Conservation (phyloP, 345 rosid genomes). For the Carallia pectinifolia region DNA sequence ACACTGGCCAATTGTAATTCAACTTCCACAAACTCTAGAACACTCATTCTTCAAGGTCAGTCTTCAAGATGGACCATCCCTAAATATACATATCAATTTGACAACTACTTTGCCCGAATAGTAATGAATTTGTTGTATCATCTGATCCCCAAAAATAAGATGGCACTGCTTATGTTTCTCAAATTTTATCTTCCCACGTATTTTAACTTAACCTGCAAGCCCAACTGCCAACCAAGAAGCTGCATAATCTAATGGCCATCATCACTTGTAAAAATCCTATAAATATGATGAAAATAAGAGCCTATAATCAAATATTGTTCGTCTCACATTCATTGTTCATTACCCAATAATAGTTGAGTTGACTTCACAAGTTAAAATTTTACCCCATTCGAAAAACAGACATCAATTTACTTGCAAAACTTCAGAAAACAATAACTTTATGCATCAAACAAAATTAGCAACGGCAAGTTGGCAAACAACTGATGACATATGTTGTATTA, state of each 20-base stretch:
- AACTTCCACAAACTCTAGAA: no score
- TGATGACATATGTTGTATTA: background rate
- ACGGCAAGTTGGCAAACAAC: background rate
- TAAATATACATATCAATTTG: no score
- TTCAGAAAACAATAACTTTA: background rate
- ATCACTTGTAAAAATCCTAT: background rate
- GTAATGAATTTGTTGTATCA: no score
- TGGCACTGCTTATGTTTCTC: no score
- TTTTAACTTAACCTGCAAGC: no score
- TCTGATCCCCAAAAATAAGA: no score
- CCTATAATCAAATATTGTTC: background rate
- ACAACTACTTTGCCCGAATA: no score
- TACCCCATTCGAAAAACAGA: background rate
- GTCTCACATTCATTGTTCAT: background rate
- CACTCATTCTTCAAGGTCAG: no score
- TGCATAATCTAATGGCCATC: background rate
- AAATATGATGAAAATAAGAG: background rate
- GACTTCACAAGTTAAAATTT: background rate
- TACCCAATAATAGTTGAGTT: background rate
- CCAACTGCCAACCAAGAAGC: no score
- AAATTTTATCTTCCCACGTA: no score
- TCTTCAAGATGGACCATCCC: no score
- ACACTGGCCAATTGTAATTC: no score
- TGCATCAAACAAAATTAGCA: background rate
- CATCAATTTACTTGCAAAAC: background rate